Evolutionary conservation across 1,139 yeast species (phyloP).

Genomic region (Scheffersomyces titani): DNA sequence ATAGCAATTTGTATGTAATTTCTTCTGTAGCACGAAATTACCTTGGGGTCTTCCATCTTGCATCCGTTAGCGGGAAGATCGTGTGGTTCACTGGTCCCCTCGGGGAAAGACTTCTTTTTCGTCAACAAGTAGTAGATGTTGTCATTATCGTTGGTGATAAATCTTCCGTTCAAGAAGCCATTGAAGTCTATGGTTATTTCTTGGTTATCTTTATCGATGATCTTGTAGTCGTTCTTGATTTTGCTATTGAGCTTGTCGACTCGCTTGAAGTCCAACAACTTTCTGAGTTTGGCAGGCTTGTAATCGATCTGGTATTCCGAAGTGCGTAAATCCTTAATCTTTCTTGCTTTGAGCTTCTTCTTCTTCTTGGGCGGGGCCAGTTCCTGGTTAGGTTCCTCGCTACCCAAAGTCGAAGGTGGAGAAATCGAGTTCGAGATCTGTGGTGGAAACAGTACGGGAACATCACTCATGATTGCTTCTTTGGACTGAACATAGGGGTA

Average conservation of each 20-base stretch:
- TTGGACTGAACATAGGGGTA: neutral
- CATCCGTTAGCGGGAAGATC: conserved; percentile 1
- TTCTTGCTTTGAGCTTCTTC: conserved; percentile 5
- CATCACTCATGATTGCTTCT: neutral
- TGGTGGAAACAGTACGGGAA: conserved; percentile 3
- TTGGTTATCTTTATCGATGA: conserved; percentile 32
- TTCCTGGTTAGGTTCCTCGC: neutral
- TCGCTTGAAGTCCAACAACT: conserved; percentile 32
- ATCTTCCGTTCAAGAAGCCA: conserved; percentile 46
- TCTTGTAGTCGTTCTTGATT: conserved; percentile 22
- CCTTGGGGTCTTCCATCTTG: conserved; percentile 30
- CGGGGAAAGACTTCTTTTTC: conserved; percentile 14
- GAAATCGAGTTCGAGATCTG: neutral
- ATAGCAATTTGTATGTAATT: conserved; percentile 43
- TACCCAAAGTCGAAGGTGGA: neutral
- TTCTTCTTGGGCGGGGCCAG: conserved; percentile 6
- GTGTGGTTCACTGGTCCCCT: neutral
- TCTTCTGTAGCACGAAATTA: conserved; percentile 48
- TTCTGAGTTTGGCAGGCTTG: conserved; percentile 25
- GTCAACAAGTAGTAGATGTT: conserved; percentile 37
- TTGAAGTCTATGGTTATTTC: conserved; percentile 24
- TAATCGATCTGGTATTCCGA: conserved; percentile 26
- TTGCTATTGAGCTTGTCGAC: conserved; percentile 13
- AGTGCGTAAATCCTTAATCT: conserved; percentile 6
- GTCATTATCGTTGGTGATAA: conserved; percentile 45